Percentiles rank a stretch among this genome's conserved stretches.
phyloP scores from a whole-genome alignment of 1,284 basidiomycete genomes.

The Trametes sp. region DNA sequence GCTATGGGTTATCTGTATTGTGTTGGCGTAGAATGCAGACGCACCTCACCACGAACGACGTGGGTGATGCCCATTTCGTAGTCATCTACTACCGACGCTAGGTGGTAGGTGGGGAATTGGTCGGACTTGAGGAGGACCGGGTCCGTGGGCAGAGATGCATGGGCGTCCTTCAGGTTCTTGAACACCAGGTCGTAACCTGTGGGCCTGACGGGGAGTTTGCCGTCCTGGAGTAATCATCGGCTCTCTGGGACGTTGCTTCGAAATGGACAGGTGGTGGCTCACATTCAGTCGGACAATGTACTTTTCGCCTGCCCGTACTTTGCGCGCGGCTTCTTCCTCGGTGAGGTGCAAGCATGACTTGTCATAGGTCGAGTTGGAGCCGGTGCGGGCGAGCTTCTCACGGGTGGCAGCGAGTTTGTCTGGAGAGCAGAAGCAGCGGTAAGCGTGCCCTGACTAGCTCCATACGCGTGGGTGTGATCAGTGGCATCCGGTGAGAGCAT shows the following conservation, averaged over 20 bases:
- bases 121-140: constrained; percentile 94
- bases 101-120: constrained; percentile 94
- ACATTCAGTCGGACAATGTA: constrained; percentile 90
- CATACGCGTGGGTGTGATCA: constrained; percentile 7
- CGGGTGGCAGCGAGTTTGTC: constrained; percentile 74
- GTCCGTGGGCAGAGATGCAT: constrained; percentile 84
- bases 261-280: constrained; percentile 31
- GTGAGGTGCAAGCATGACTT: constrained; percentile 85
- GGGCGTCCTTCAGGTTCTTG: constrained; percentile 75
- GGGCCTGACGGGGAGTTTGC: constrained; percentile 55
- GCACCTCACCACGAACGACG: constrained; percentile 92
- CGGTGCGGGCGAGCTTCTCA: constrained; percentile 70
- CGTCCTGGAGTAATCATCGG: constrained; percentile 52
- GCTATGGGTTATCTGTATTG: too few relatives aligned
- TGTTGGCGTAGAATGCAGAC: constrained; percentile 28
- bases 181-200: constrained; percentile 78
- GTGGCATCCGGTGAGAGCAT: not conserved
- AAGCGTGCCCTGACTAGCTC: constrained; percentile 82
- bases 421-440: constrained; percentile 92
- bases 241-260: not conserved
- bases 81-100: constrained; percentile 96
- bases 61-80: constrained; percentile 96
- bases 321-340: constrained; percentile 83
- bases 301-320: constrained; percentile 78
- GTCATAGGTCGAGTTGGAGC: constrained; percentile 85